phyloP scores from a whole-genome alignment of 257 asterid genomes.

The Ehretia macrophylla region DNA sequence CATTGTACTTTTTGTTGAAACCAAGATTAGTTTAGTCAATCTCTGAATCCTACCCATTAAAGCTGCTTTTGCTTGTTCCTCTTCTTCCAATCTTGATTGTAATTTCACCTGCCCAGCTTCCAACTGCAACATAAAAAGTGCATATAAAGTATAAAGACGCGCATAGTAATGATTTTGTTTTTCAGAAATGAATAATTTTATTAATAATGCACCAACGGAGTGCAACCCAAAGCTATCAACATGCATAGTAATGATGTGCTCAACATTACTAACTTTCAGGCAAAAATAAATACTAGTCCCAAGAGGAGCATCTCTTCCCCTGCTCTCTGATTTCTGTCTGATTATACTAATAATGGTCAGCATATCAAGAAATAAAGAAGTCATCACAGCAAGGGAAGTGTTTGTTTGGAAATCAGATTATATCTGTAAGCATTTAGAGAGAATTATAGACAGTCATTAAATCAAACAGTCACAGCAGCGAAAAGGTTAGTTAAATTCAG shows the following conservation, averaged over 20 bases:
- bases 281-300: neutral
- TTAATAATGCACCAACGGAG: no score
- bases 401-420: no score
- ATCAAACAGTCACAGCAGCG: no score
- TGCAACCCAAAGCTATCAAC: no score
- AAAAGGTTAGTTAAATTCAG: no score
- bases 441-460: no score
- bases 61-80: slow-evolving; percentile 89
- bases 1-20: slow-evolving; percentile 62
- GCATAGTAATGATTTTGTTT: neutral
- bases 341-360: no score
- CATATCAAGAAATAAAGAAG: no score
- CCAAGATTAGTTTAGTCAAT: slow-evolving; percentile 76
- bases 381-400: no score
- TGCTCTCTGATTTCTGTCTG: no score
- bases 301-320: neutral
- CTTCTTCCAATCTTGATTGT: slow-evolving; percentile 88
- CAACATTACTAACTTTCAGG: neutral
- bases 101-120: slow-evolving; percentile 82
- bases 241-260: neutral
- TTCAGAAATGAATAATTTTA: no score
- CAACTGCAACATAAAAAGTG: slow-evolving; percentile 41
- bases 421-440: no score
- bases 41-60: slow-evolving; percentile 89
- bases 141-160: slow-evolving; percentile 7